These are phyloP conservation scores for Pythium aquatile DNA, from an alignment of 352 stramenopile genomes.

Conservation along the genomic window DNA sequence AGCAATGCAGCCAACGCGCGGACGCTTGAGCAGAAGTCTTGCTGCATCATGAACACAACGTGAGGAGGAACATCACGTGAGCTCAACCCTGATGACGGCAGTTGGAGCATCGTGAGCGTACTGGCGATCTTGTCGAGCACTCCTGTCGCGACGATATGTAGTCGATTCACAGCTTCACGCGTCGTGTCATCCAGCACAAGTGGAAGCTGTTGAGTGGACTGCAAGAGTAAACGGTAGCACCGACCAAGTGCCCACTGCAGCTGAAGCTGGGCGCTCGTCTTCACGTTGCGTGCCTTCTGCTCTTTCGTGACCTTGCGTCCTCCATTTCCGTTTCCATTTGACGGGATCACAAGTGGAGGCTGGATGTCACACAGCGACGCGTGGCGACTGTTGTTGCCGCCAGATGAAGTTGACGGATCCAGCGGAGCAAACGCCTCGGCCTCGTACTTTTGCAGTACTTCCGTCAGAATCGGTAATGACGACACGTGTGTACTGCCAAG, in stretches of 20 bases:
- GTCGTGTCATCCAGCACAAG: conserved; percentile 25
- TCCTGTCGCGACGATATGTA: conserved; percentile 4
- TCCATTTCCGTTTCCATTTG: conserved; percentile 1
- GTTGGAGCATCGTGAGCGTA: conserved; percentile 6
- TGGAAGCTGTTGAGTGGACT: conserved; percentile 23
- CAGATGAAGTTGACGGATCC: neutral
- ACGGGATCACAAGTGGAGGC: neutral
- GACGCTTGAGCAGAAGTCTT: conserved; percentile 55
- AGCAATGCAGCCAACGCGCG: conserved; percentile 17
- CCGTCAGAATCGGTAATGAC: conserved; percentile 39
- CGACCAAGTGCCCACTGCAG: conserved; percentile 61
- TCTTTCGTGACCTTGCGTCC: conserved; percentile 23
- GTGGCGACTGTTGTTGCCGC: conserved; percentile 17
- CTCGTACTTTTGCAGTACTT: conserved; percentile 58
- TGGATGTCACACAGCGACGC: conserved; percentile 18
- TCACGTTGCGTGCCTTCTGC: conserved; percentile 19
- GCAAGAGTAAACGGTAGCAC: conserved; percentile 53
- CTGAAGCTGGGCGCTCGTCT: conserved; percentile 32
- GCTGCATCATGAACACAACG: conserved; percentile 58
- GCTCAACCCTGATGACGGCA: neutral
- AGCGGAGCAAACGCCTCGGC: conserved; percentile 39
- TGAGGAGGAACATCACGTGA: conserved; percentile 12
- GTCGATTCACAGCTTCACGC: conserved; percentile 20
- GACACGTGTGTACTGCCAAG: conserved; percentile 42
- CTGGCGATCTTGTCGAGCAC: conserved; percentile 17